Conservation (phyloP, 129 eudicot genomes). For the Centaurea solstitialis region DNA sequence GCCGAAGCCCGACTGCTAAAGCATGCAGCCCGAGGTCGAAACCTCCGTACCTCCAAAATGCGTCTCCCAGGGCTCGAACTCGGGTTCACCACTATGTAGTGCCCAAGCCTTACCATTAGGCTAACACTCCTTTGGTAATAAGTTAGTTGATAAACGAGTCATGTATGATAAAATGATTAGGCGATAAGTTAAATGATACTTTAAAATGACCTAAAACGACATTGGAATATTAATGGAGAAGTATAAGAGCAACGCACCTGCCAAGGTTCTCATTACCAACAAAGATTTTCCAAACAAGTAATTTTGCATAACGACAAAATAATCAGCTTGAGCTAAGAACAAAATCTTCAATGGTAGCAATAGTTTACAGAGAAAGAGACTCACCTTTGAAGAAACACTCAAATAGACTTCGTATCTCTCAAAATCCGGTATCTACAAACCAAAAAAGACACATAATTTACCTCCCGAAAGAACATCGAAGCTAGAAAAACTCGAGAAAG, state of each 20-base stretch:
- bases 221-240: no score
- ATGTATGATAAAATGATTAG: no score
- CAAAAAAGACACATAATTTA: not conserved
- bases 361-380: not conserved
- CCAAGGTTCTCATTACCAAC: conserved; percentile 88
- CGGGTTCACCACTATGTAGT: no score
- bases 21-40: no score
- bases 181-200: no score
- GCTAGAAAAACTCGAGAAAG: not conserved
- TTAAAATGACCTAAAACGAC: no score
- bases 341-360: not conserved
- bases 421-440: conserved; percentile 81
- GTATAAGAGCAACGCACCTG: conserved; percentile 51
- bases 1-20: no score
- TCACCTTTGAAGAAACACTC: conserved; percentile 85
- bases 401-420: conserved; percentile 97
- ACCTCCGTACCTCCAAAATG: no score
- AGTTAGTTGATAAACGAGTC: no score
- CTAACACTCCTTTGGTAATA: no score
- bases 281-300: conserved; percentile 93
- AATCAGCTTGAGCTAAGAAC: not conserved
- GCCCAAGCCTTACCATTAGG: no score
- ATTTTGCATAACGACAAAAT: conserved; percentile 51
- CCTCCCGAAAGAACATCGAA: not conserved
- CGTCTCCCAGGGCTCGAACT: no score